phyloP scores from a whole-genome alignment of 176 grass and related monocot genomes.

The Pontederia paniculata region DNA sequence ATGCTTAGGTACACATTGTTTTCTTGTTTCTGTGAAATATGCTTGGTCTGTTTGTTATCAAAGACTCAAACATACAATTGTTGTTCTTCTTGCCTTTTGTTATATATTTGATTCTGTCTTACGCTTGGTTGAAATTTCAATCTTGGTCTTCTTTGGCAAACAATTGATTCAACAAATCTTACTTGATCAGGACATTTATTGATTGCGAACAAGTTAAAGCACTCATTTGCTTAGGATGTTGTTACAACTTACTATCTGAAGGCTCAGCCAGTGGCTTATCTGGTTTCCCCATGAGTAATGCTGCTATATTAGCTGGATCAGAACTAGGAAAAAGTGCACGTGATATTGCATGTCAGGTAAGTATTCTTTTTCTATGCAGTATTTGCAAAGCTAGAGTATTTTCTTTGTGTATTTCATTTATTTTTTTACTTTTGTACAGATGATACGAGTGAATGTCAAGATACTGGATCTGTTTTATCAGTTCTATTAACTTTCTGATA shows the following conservation, averaged over 20 bases:
- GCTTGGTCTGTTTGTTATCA: no score
- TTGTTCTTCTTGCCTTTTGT: no score
- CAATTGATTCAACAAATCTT: conserved; percentile 4
- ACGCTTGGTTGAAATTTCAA: no score
- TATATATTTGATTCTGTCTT: no score
- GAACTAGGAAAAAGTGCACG: conserved; percentile 66
- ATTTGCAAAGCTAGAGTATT: not conserved
- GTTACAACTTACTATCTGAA: conserved; percentile 91
- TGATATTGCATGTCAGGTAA: conserved; percentile 89
- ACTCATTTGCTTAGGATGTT: conserved; percentile 65
- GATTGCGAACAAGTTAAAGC: conserved; percentile 59
- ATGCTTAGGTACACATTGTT: conserved; percentile 68
- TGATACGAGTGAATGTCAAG: no score
- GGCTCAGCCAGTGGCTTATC: conserved; percentile 23
- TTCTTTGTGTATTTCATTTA: not conserved
- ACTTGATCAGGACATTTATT: conserved; percentile 48
- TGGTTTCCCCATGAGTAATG: conserved; percentile 78
- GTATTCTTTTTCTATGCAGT: not conserved
- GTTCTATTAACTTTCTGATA: no score
- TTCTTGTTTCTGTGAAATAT: not conserved
- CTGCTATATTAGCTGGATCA: conserved; percentile 34
- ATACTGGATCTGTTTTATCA: no score
- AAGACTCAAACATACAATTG: no score
- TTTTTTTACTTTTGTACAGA: not conserved
- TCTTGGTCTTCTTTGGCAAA: conserved; percentile 3